These are phyloP conservation scores for Apiotrichum mycotoxinovorans DNA, from an alignment of 1,284 basidiomycete genomes.

Conservation along the genomic window DNA sequence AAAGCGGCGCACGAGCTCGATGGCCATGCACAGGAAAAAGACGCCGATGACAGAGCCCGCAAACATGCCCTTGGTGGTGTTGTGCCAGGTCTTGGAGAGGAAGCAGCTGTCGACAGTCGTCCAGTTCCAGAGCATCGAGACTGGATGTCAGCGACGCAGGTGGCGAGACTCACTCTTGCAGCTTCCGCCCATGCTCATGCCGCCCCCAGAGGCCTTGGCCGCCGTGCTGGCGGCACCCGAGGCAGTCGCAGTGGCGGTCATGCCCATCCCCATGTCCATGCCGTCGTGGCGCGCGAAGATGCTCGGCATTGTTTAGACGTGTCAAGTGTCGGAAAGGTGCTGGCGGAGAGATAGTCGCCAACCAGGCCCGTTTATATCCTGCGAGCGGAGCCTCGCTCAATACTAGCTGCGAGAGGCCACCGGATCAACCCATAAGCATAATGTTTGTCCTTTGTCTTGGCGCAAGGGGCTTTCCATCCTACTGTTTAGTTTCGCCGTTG, in stretches of 20 bases:
- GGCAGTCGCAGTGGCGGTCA: not conserved
- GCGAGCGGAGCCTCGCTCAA: no score
- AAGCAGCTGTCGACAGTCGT: conserved; percentile 50
- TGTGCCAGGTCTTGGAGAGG: conserved; percentile 48
- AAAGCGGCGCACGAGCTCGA: conserved; percentile 47
- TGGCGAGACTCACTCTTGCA: not conserved
- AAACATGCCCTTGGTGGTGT: conserved; percentile 42
- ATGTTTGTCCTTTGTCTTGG: no score
- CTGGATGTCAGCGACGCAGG: conserved; percentile 16
- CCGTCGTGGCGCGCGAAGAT: not conserved
- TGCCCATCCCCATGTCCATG: conserved; percentile 4
- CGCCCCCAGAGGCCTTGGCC: not conserved
- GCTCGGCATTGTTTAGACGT: conserved; percentile 2
- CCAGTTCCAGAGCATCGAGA: conserved; percentile 51
- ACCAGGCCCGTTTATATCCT: no score
- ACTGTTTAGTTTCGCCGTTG: no score
- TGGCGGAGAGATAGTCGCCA: no score
- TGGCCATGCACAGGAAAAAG: conserved; percentile 48
- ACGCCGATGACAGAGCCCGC: conserved; percentile 50
- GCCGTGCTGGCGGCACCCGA: not conserved
- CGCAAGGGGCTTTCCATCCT: no score
- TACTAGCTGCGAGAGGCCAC: no score
- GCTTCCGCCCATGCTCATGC: conserved; percentile 21
- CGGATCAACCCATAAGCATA: no score
- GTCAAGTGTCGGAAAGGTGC: no score